These are phyloP conservation scores for Combretum micranthum DNA, from an alignment of 345 rosid species.

Conservation along the genomic window DNA sequence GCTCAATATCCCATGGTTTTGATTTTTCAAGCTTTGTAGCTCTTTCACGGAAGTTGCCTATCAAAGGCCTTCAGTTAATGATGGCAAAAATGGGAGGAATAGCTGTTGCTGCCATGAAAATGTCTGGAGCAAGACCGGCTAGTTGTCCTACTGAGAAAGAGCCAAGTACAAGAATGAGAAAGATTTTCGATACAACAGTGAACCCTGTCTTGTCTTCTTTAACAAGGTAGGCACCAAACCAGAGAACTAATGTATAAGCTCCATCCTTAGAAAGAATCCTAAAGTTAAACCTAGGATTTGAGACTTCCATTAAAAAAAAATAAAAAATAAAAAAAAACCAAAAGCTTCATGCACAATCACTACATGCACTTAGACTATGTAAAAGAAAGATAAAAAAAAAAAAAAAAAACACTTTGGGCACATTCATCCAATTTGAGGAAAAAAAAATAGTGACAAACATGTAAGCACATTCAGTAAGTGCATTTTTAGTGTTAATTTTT, in stretches of 20 bases:
- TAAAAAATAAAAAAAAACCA: no score
- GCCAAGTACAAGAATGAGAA: constrained; percentile 60
- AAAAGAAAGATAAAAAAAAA: no score
- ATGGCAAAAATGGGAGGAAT: constrained; percentile 45
- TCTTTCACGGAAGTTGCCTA: constrained; percentile 17
- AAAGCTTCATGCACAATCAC: no score
- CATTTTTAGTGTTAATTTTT: no score
- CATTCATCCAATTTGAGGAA: no score
- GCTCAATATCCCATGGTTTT: constrained; percentile 37
- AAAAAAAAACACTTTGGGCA: no score
- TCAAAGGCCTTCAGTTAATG: constrained; percentile 41
- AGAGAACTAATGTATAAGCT: constrained; percentile 48
- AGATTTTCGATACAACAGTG: constrained; percentile 43
- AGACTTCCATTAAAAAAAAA: no score
- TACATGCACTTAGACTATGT: no score
- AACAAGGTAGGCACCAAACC: constrained; percentile 48
- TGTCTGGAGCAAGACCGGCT: constrained; percentile 67
- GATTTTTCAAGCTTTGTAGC: constrained; percentile 33
- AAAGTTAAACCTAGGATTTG: constrained; percentile 41
- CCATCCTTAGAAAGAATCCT: constrained; percentile 56
- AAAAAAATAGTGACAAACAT: no score
- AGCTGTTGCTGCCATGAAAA: constrained; percentile 39
- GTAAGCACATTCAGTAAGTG: no score
- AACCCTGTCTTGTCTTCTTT: constrained; percentile 22
- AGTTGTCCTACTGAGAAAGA: constrained; percentile 71